phyloP scores from a whole-genome alignment of 78 protist species.

The Dictyostelium discoideum region dicty_2.7 NC_007088.5:4681501-4682000 shows the following conservation, averaged over 20 bases:
- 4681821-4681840: constrained; percentile 57
- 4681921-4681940: constrained; percentile 55
- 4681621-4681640: not conserved
- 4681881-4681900: constrained; percentile 70
- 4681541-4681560: too few species aligned
- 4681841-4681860: not conserved
- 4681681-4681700: constrained; percentile 51
- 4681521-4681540: too few species aligned
- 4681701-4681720: constrained; percentile 75
- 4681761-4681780: constrained; percentile 31
- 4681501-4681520: constrained; percentile 35
- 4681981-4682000: constrained; percentile 21
- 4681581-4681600: not conserved
- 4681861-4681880: constrained; percentile 52
- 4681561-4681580: not conserved
- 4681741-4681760: constrained; percentile 77
- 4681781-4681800: constrained; percentile 44
- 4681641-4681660: constrained; percentile 31
- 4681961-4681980: not conserved
- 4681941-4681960: constrained; percentile 46
- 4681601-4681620: not conserved
- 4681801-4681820: constrained; percentile 46
- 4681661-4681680: constrained; percentile 42
- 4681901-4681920: constrained; percentile 58
- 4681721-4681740: constrained; percentile 81